Base-by-base conservation (phyloP, 2,329 filamentous ascomycete genomes). In the Talaromyces rugulosus region DNA sequence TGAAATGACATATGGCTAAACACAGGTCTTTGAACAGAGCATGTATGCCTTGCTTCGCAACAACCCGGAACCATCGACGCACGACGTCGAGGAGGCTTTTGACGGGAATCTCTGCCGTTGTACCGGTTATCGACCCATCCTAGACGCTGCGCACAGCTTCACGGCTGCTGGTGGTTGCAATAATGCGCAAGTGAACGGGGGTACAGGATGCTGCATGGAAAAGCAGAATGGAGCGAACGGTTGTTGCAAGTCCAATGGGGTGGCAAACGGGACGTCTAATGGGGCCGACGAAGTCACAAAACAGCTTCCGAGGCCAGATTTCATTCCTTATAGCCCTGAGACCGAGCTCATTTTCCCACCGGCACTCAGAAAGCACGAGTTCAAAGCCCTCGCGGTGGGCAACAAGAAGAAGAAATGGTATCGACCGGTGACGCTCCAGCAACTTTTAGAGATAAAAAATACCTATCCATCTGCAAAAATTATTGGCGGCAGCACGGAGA, bases 371-470 rank as follows among this genome's bases (percentile, higher is more conserved):
- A 96, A 91, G 74, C 88, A 97, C 69, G 85, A 92, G 31, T 88
- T 93, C 72, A 89, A 84, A 66, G 88, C 95, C 0, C 77, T 99
- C 31, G 89, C 89, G 0, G 96, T 97, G 77, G 95, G 95, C 3
- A 98, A 96, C 75, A 97, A 96, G 82, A 85, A 87, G 63, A 98
- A 97, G 81, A 89, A 83, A 72, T 99, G 95, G 95, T 96, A 92
- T 73, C 85, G 95, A 16, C 95, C 95, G 0, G 89, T 92, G 34
- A 97, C 91, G 0, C 73, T 98, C 16, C 83, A 91, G 44, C 93
- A 99, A 72, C 81, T 99, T 16, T 83, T 98, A 16, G 89, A 96
- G 72, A 96, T 99, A 78, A 98, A 98, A 80, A 87, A 83, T 69
- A 87, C 85, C 0, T 89, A 92, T 67, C 94, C 94, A 0, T 87